Evolutionary conservation across 345 rosid species (phyloP), one percentile per base, ranked within the genome.

Genomic region (Citropsis articulata): DNA sequence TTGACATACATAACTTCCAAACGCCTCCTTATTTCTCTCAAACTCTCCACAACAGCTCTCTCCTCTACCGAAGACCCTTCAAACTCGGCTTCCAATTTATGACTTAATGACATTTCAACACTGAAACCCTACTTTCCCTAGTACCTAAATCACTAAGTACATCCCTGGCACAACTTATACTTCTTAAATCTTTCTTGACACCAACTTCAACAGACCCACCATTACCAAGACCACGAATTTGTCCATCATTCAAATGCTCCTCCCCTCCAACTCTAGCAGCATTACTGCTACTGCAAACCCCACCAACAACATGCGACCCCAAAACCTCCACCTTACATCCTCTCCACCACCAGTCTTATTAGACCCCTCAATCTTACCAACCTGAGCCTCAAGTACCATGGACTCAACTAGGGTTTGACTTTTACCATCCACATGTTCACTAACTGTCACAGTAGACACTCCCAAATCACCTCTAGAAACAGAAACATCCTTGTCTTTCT

Each of bases 281-380:
- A 9, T 62, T 69, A 78, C 82, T 78, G 22, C 56, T 77, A 27
- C 80, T 68, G 33, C 87, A 80, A 60, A 85, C 86, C 63, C 87
- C 90, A 77, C 80, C 89, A 14, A 83, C 88, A 66, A 77, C 87
- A 48, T 77, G 83, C 45, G 90, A 86, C 36, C 88, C 83, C 82
- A 78, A 56, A 68, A 83, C 87, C 84, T 82, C 89, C 75, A 86
- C 87, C 85, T 80, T 71, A 77, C 62, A 69, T 87, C 89, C 42
- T 72, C 89, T 45, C 81, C 87, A 36, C 80, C 78, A 80, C 80
- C 77, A 70, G 68, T 87, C 79, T 71, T 85, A 38, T 27, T 27
- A 14, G 76, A 62, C 22, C 76, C 76, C 70, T 77, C 81, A 62
- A 42, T 57, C 79, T 48, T 72, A 75, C 50, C 79, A 77, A 40